Conservation (phyloP, 768 basidiomycete species). For the Mrakia hoshinonis region DNA sequence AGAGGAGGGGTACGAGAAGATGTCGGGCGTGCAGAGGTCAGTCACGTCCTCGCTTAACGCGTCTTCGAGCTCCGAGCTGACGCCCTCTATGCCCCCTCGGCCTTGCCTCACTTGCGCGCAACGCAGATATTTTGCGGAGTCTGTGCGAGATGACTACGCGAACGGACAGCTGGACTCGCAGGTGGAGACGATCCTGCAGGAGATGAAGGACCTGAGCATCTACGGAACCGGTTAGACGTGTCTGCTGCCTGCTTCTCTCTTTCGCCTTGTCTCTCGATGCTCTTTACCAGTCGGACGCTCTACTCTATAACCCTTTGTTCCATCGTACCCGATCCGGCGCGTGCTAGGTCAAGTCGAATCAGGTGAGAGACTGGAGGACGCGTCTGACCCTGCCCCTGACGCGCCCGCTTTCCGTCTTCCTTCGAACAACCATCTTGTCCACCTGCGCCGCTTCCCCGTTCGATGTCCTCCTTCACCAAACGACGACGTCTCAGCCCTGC, state of each 20-base stretch:
- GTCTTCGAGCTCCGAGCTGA: not conserved
- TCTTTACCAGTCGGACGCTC: not conserved
- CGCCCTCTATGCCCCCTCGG: not conserved
- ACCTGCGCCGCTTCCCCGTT: too few relatives aligned
- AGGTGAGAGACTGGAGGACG: too few relatives aligned
- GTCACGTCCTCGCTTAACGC: constrained; percentile 21
- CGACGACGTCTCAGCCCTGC: too few relatives aligned
- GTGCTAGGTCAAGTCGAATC: too few relatives aligned
- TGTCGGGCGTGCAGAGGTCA: constrained; percentile 83
- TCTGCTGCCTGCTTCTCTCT: not conserved
- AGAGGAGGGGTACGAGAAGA: constrained; percentile 95
- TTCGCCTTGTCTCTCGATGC: not conserved
- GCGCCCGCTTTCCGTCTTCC: too few relatives aligned
- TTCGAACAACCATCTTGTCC: too few relatives aligned
- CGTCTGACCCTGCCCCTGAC: too few relatives aligned
- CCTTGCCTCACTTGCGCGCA: constrained; percentile 35
- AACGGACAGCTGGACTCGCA: constrained; percentile 92
- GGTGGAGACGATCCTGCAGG: constrained; percentile 93
- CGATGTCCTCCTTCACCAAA: too few relatives aligned
- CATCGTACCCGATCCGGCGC: too few relatives aligned
- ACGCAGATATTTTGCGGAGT: constrained; percentile 74
- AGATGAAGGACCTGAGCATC: constrained; percentile 93
- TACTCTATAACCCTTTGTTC: not conserved
- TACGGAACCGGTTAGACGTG: constrained; percentile 43
- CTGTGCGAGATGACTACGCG: constrained; percentile 90